Percentiles rank a stretch among this genome's conserved stretches.
Conservation (phyloP, 371 early-diverging fungal species). For the Smittium culicis region DNA sequence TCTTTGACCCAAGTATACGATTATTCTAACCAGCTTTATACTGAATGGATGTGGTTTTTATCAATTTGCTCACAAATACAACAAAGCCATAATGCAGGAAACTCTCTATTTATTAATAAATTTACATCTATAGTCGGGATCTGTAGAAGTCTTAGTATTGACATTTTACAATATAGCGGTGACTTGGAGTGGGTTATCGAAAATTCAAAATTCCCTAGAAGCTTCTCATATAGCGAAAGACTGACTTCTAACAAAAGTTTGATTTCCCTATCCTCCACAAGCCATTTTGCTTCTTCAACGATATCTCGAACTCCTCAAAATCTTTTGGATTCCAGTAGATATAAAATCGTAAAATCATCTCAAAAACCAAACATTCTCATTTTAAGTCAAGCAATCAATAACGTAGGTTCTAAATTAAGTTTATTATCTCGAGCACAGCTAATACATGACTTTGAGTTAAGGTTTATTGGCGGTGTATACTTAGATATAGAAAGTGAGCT, state of each 20-base stretch:
- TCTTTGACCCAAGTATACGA: not conserved
- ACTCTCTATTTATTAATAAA: not conserved
- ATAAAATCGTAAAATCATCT: not conserved
- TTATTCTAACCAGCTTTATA: not conserved
- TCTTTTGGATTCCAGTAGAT: not conserved
- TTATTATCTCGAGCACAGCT: not conserved
- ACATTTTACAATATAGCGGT: not conserved
- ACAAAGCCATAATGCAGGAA: not conserved
- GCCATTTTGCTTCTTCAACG: not conserved
- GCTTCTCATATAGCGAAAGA: too few relatives aligned
- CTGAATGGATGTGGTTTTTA: constrained; percentile 4
- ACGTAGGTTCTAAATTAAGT: not conserved
- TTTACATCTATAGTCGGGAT: not conserved
- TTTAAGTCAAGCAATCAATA: not conserved
- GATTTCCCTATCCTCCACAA: not conserved
- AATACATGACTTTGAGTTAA: not conserved
- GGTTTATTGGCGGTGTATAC: not conserved
- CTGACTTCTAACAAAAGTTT: not conserved
- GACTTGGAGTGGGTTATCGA: not conserved
- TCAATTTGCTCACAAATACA: not conserved
- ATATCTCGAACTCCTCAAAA: not conserved
- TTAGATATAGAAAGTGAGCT: not conserved
- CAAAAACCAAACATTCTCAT: not conserved
- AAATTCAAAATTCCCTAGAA: not conserved
- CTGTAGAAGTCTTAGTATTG: not conserved